A percentile compares a stretch with the other conserved stretches of the same genome.
Evolutionary conservation across 805 yeast genomes (phyloP).

Genomic region (Nakazawaea pomicola): DNA sequence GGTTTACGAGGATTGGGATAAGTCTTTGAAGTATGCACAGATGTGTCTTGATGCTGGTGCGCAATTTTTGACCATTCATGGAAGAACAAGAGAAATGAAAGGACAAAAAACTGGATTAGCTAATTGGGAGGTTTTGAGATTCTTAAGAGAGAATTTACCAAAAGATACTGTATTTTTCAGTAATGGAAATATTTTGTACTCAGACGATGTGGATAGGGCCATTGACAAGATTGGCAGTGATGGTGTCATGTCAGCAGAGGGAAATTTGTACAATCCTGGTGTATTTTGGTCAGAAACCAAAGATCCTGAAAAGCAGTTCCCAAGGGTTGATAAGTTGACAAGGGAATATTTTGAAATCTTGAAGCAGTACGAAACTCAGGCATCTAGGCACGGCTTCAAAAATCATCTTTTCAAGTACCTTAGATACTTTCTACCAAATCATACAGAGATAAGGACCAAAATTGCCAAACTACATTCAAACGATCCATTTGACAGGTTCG

Average conservation of each 20-base stretch:
- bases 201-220: constrained; percentile 76
- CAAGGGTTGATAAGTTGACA: constrained; percentile 77
- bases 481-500: constrained; percentile 40
- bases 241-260: constrained; percentile 97
- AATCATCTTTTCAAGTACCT: constrained; percentile 87
- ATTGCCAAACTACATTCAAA: constrained; percentile 49
- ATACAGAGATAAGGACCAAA: constrained; percentile 71
- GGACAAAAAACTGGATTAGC: constrained; percentile 96
- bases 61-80: constrained; percentile 90
- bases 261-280: constrained; percentile 90
- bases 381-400: constrained; percentile 81
- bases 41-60: constrained; percentile 93
- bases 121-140: constrained; percentile 79
- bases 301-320: constrained; percentile 62
- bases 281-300: constrained; percentile 58
- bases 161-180: constrained; percentile 83
- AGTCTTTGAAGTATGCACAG: constrained; percentile 80
- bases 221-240: constrained; percentile 62
- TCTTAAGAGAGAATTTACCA: constrained; percentile 73
- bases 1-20: constrained; percentile 78
- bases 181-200: constrained; percentile 91
- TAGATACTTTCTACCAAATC: constrained; percentile 71
- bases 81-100: constrained; percentile 94
- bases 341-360: constrained; percentile 89
- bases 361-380: constrained; percentile 52